These are phyloP conservation scores for Chlamydomonas applanata DNA, from an alignment of 139 green algal genomes.

Conservation along the genomic window DNA sequence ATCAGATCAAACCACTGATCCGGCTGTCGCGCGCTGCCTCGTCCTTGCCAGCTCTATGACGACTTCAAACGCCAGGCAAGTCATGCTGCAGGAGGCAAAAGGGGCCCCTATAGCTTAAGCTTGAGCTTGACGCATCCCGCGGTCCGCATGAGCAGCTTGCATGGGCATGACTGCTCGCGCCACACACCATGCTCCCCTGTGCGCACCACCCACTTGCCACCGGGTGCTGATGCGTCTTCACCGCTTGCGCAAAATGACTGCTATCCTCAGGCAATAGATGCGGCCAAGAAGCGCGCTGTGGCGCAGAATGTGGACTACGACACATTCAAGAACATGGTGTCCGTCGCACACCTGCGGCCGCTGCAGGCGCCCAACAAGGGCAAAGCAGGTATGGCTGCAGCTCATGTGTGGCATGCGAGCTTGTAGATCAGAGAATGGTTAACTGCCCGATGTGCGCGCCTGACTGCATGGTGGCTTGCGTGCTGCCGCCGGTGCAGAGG, in stretches of 20 bases:
- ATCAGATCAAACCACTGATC: too few species aligned
- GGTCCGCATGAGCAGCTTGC: too few species aligned
- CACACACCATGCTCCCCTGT: too few species aligned
- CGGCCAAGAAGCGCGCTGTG: constrained; percentile 36
- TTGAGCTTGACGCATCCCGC: too few species aligned
- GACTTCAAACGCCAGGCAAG: constrained; percentile 46
- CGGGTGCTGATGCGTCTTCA: too few species aligned
- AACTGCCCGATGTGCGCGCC: background rate
- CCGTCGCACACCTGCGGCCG: constrained; percentile 45
- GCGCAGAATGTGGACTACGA: constrained; percentile 66
- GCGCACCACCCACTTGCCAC: too few species aligned
- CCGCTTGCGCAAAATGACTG: too few species aligned
- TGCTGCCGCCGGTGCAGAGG: constrained; percentile 10
- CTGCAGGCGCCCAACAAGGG: constrained; percentile 21
- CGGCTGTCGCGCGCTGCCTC: constrained; percentile 4
- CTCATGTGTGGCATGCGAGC: background rate
- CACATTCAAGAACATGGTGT: constrained; percentile 75
- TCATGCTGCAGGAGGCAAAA: too few species aligned
- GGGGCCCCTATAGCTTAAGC: too few species aligned
- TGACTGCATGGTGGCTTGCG: background rate
- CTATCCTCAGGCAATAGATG: constrained; percentile 16
- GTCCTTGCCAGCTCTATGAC: constrained; percentile 23
- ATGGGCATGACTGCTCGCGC: too few species aligned
- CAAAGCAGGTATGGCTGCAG: background rate
- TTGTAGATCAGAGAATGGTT: too few species aligned